Evolutionary conservation across 2,329 filamentous ascomycete species (phyloP).

Genomic region (Exophiala xenobiotica): DNA sequence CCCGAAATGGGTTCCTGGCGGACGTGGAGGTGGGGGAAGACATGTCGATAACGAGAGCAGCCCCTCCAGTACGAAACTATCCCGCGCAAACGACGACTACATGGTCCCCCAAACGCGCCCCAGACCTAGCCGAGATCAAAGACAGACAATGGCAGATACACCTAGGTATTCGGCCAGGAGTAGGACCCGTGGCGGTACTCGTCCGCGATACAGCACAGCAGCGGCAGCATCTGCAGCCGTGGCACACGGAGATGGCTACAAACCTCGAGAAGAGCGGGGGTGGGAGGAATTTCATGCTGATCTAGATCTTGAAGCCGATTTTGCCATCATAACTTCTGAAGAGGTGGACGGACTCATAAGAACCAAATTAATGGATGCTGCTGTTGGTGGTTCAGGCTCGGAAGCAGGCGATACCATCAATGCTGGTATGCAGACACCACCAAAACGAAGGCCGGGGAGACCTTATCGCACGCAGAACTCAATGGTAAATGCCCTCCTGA

Average conservation of each 20-base stretch:
- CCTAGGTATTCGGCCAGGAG: conserved; percentile 28
- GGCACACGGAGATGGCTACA: conserved; percentile 92
- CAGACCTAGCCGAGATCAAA: conserved; percentile 41
- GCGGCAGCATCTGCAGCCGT: conserved; percentile 84
- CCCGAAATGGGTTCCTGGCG: conserved; percentile 64
- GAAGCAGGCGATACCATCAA: conserved; percentile 71
- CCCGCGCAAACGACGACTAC: conserved; percentile 57
- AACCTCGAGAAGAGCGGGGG: conserved; percentile 90
- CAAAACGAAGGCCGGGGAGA: conserved; percentile 62
- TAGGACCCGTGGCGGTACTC: conserved; percentile 30
- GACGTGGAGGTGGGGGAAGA: conserved; percentile 79
- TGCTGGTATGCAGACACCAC: conserved; percentile 76
- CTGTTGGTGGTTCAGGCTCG: conserved; percentile 15
- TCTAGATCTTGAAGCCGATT: conserved; percentile 79
- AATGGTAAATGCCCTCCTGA: conserved; percentile 60
- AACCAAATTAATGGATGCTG: conserved; percentile 30
- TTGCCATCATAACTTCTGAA: conserved; percentile 76
- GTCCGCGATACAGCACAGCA: conserved; percentile 76
- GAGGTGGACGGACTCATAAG: conserved; percentile 75
- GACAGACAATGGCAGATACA: conserved; percentile 18
- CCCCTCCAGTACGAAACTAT: conserved; percentile 30
- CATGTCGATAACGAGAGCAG: conserved; percentile 68
- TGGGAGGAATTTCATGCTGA: conserved; percentile 99
- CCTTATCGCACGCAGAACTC: conserved; percentile 63
- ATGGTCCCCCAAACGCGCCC: conserved; percentile 44